These are phyloP conservation scores for Kodamaea fungicola DNA, from an alignment of 1,139 yeast genomes.

Conservation along the genomic window DNA sequence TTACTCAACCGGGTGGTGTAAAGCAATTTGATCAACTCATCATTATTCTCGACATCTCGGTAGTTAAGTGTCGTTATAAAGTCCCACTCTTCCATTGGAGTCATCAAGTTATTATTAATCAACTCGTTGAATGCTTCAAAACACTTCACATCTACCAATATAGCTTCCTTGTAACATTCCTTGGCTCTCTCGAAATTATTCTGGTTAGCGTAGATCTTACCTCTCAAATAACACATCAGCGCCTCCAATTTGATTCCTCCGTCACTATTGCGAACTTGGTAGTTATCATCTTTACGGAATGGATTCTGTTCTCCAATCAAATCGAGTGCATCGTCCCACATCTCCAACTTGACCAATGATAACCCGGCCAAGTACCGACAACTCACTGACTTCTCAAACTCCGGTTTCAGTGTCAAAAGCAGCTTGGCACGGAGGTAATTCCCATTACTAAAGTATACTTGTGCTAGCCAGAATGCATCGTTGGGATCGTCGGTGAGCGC, in stretches of 20 bases:
- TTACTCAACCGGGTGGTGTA: conserved; percentile 78
- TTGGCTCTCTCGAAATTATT: conserved; percentile 85
- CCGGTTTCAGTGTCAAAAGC: conserved; percentile 44
- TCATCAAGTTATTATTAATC: conserved; percentile 66
- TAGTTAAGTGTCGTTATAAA: conserved; percentile 66
- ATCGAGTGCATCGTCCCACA: conserved; percentile 88
- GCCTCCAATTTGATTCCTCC: conserved; percentile 86
- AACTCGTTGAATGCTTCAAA: conserved; percentile 89
- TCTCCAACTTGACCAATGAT: conserved; percentile 67
- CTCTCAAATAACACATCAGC: conserved; percentile 82
- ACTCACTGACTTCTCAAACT: conserved; percentile 50
- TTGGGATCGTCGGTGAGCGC: conserved; percentile 80
- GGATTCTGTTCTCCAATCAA: conserved; percentile 84
- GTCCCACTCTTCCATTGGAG: conserved; percentile 89
- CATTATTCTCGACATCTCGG: conserved; percentile 72
- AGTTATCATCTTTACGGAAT: conserved; percentile 42
- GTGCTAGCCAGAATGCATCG: conserved; percentile 97
- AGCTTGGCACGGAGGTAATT: conserved; percentile 78
- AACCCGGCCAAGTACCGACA: conserved; percentile 83
- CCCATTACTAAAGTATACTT: conserved; percentile 73
- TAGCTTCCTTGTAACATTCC: conserved; percentile 84
- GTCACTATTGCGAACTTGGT: conserved; percentile 47
- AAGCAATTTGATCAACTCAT: conserved; percentile 70
- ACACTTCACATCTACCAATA: conserved; percentile 84
- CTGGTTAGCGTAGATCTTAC: conserved; percentile 77